Evolutionary conservation across 2,329 filamentous ascomycete species (phyloP).

Genomic region (Zymoseptoria passerinii): DNA sequence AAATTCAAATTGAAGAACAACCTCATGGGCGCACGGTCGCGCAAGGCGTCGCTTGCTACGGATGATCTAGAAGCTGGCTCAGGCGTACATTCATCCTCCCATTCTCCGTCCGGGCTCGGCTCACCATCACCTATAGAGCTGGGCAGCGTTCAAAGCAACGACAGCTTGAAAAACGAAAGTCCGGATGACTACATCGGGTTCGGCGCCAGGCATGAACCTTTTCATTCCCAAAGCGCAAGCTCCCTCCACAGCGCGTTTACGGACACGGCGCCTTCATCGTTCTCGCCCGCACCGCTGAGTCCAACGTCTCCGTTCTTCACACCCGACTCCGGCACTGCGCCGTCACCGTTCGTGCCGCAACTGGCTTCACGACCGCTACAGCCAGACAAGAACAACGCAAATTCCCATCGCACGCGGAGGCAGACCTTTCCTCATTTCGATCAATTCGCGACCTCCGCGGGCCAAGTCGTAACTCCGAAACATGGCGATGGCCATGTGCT

Average conservation of each 20-base stretch:
- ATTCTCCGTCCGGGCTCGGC: slow-evolving; percentile 54
- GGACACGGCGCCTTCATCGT: slow-evolving; percentile 55
- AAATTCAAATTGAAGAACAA: slow-evolving; percentile 91
- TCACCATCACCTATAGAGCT: slow-evolving; percentile 62
- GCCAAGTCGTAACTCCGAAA: slow-evolving; percentile 50
- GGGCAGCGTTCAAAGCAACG: slow-evolving; percentile 56
- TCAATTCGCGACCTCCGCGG: slow-evolving; percentile 45
- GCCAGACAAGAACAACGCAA: slow-evolving; percentile 41
- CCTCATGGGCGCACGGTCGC: slow-evolving; percentile 45
- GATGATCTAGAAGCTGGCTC: slow-evolving; percentile 63
- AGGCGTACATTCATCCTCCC: slow-evolving; percentile 48
- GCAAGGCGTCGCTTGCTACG: slow-evolving; percentile 47
- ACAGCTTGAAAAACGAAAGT: slow-evolving; percentile 55
- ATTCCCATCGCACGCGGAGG: slow-evolving; percentile 69
- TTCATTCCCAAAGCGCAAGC: slow-evolving; percentile 57
- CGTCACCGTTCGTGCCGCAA: slow-evolving; percentile 53
- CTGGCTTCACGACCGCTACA: slow-evolving; percentile 30
- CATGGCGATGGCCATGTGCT: slow-evolving; percentile 34
- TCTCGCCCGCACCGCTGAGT: slow-evolving; percentile 63
- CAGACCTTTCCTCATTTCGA: slow-evolving; percentile 76
- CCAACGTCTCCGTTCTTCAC: slow-evolving; percentile 72
- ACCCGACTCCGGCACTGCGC: slow-evolving; percentile 59
- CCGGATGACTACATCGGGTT: slow-evolving; percentile 54
- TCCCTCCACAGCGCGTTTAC: slow-evolving; percentile 61
- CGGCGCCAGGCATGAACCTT: slow-evolving; percentile 51